These are phyloP conservation scores for Drosera spatulata DNA, from an alignment of 179 eudicot species.

Conservation along the genomic window DNA sequence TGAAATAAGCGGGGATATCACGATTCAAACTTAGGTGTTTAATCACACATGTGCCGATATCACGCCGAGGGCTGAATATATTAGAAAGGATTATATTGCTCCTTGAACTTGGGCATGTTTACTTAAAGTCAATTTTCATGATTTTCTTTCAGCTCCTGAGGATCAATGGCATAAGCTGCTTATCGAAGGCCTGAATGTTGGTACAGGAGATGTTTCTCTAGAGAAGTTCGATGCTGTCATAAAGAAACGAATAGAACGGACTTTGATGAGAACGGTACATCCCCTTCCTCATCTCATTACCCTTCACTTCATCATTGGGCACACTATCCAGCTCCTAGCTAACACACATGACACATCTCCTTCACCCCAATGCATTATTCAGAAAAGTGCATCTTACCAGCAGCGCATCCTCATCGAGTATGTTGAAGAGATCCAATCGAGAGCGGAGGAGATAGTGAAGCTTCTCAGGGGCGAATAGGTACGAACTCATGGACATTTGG, in stretches of 20 bases:
- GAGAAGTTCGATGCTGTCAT: constrained; percentile 67
- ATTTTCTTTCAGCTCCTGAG: constrained; percentile 55
- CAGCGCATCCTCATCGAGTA: constrained; percentile 81
- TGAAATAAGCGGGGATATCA: no score
- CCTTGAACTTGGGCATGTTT: no score
- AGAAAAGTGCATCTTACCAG: constrained; percentile 97
- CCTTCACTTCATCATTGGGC: neutral
- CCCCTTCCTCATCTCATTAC: neutral
- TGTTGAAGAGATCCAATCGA: constrained; percentile 73
- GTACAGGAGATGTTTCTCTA: constrained; percentile 67
- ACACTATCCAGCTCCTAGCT: neutral
- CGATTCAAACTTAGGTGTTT: no score
- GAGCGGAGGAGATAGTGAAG: constrained; percentile 61
- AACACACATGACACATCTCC: neutral
- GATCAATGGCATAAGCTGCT: constrained; percentile 69
- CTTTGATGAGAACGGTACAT: constrained; percentile 75
- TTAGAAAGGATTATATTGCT: no score
- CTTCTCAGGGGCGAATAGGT: constrained; percentile 48
- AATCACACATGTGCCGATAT: no score
- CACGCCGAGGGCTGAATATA: no score
- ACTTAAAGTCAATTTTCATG: no score
- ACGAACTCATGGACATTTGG: constrained; percentile 3
- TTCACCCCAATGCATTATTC: constrained; percentile 1
- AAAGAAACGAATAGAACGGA: constrained; percentile 81
- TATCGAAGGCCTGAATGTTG: constrained; percentile 56